These are phyloP conservation scores for Tulasnella sp. DNA, from an alignment of 768 basidiomycete genomes.

Conservation along the genomic window DNA sequence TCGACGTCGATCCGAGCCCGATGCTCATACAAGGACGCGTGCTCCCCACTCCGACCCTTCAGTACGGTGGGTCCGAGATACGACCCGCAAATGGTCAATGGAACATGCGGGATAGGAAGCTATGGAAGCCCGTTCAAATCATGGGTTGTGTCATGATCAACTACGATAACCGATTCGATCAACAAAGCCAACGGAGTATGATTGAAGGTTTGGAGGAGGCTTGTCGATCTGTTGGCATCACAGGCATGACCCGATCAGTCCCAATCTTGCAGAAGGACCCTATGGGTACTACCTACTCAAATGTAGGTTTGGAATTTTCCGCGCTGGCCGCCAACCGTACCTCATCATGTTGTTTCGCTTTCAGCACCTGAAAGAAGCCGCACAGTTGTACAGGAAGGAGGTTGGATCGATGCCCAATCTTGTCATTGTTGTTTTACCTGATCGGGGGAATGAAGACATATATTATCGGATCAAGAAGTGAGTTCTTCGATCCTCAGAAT, in stretches of 20 bases:
- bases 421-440: constrained; percentile 58
- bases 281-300: constrained; percentile 37
- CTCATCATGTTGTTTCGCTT: background rate
- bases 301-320: background rate
- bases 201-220: constrained; percentile 30
- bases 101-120: constrained; percentile 53
- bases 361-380: constrained; percentile 42
- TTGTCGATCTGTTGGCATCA: constrained; percentile 41
- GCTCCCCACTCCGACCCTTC: constrained; percentile 50
- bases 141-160: constrained; percentile 49
- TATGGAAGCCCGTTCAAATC: constrained; percentile 46
- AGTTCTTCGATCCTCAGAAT: constrained; percentile 22
- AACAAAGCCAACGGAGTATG: constrained; percentile 41
- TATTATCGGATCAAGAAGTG: constrained; percentile 73
- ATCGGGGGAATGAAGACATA: constrained; percentile 54
- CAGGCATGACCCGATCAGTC: constrained; percentile 35
- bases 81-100: constrained; percentile 58
- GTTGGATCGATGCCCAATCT: constrained; percentile 39
- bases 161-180: constrained; percentile 53
- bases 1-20: constrained; percentile 45
- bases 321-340: background rate
- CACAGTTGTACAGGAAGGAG: constrained; percentile 35
- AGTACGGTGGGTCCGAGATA: constrained; percentile 44
- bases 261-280: constrained; percentile 44
- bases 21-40: constrained; percentile 51